Base-by-base conservation (phyloP, 805 yeast species). In the Suhomyces emberorum region DNA sequence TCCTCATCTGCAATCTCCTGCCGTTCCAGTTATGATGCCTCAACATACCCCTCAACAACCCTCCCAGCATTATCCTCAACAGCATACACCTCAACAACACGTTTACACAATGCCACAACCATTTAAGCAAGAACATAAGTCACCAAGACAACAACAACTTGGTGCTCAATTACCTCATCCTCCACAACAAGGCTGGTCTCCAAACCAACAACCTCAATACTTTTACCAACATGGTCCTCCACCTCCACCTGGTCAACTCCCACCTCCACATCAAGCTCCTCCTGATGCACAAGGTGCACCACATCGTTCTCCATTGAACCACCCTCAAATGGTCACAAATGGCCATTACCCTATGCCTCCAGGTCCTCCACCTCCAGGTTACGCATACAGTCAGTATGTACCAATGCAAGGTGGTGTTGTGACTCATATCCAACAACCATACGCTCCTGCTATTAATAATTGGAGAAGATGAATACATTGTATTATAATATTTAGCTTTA, bases 341-440 rank as follows among this genome's bases (percentile, higher is more conserved):
- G 52, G 49, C 15, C 44, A 35, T n/a, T 37, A 44, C 21, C 51
- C 47, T 11, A 34, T 42, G 4, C 41, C 43, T 14, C 41, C 44
- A n/a, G 44, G 39, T n/a, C 42, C 48, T 30, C 32, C 57, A 16
- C 64, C 65, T 7, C 69, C 66, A 12, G 66, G 65, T 1, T 65
- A 61, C 38, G 53, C 62, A 7, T 67, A 65, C 42, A 62, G 61
- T n/a, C 65, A 57, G 35, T 63, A 62, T 38, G 51, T 56, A 30
- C 65, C 68, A 1, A 42, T 61, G 37, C 64, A 54, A 16, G 64
- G 63, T 7, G 61, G 59, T 7, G 51, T 58, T 35, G 51, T 57
- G 11, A 42, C 55, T 7, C 57, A 49, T 23, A 47, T 47, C 34
- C 56, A 45, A 29, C 41, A 41, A 18, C 43, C 38, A 9, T 44